A percentile compares a stretch with the other conserved stretches of the same genome.
These are phyloP conservation scores for Chytridiales sp. DNA, from an alignment of 371 early-diverging fungal species.

Conservation along the genomic window DNA sequence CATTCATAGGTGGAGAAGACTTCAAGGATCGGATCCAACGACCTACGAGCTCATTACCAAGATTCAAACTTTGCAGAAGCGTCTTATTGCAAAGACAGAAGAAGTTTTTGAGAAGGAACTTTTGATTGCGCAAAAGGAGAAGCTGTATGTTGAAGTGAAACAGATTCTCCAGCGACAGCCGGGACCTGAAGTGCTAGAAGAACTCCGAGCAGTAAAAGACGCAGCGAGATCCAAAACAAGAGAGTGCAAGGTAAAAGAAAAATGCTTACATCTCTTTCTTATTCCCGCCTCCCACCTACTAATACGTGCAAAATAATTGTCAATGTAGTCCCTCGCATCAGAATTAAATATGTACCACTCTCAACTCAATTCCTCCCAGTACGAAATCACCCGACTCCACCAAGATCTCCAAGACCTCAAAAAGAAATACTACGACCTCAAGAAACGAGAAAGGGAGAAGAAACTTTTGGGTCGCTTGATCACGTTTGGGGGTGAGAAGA, in stretches of 20 bases:
- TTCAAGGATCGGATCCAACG: conserved; percentile 43
- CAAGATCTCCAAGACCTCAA: conserved; percentile 42
- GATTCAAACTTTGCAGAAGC: conserved; percentile 42
- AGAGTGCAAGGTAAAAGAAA: conserved; percentile 30
- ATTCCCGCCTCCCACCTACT: not conserved
- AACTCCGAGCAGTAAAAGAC: conserved; percentile 29
- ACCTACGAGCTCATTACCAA: conserved; percentile 45
- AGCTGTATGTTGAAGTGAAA: conserved; percentile 39
- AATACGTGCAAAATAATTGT: not conserved
- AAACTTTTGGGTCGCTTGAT: no score
- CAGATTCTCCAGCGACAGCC: conserved; percentile 36
- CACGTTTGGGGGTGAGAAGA: no score
- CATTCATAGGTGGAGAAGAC: conserved; percentile 47
- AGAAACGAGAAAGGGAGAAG: conserved; percentile 10
- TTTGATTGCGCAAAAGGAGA: conserved; percentile 34
- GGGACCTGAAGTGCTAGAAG: conserved; percentile 44
- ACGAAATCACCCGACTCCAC: conserved; percentile 36
- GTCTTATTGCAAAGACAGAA: conserved; percentile 45
- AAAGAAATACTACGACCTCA: conserved; percentile 31
- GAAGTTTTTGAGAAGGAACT: conserved; percentile 47
- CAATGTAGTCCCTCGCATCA: conserved; percentile 38
- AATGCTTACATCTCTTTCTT: conserved; percentile 13
- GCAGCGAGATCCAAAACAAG: conserved; percentile 38
- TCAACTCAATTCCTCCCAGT: conserved; percentile 40
- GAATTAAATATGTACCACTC: conserved; percentile 53